Evolutionary conservation across 495 filamentous ascomycete genomes (phyloP).

Genomic region (Margaritispora aquatica): DNA sequence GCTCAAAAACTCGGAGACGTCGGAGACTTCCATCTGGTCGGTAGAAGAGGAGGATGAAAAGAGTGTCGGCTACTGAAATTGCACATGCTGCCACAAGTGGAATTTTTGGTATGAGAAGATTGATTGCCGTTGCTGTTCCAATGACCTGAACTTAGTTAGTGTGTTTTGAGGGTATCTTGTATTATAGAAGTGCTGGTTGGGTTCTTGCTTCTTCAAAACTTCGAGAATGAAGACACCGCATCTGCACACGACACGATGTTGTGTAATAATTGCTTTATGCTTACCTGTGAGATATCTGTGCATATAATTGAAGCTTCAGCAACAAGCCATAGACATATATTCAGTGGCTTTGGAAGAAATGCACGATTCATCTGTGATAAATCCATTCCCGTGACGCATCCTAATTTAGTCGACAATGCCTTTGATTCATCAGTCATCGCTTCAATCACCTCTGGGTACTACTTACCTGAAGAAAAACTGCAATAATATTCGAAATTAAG

Average conservation of each 20-base stretch:
- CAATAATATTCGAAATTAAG: slow-evolving; percentile 73
- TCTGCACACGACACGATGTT: slow-evolving; percentile 64
- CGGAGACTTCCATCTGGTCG: slow-evolving; percentile 60
- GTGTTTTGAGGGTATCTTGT: no score
- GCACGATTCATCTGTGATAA: slow-evolving; percentile 69
- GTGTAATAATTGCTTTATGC: neutral
- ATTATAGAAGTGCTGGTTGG: no score
- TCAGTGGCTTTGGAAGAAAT: slow-evolving; percentile 69
- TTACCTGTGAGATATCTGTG: slow-evolving; percentile 10
- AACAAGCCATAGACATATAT: slow-evolving; percentile 61
- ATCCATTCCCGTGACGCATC: slow-evolving; percentile 67
- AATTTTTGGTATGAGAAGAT: slow-evolving; percentile 67
- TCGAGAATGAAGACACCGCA: no score
- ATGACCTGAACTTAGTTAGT: slow-evolving; percentile 50
- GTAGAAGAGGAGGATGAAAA: slow-evolving; percentile 80
- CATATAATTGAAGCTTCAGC: slow-evolving; percentile 55
- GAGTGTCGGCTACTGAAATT: slow-evolving; percentile 73
- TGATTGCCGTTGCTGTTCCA: slow-evolving; percentile 79
- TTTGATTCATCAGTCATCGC: neutral
- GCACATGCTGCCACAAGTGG: slow-evolving; percentile 82
- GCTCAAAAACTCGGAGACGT: slow-evolving; percentile 69
- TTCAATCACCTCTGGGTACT: neutral
- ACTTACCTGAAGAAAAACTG: slow-evolving; percentile 56
- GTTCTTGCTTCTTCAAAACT: no score
- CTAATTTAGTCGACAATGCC: neutral